These are phyloP conservation scores for Gaeumannomyces tritici DNA, from an alignment of 2,329 filamentous ascomycete species.

Conservation along the genomic window DNA sequence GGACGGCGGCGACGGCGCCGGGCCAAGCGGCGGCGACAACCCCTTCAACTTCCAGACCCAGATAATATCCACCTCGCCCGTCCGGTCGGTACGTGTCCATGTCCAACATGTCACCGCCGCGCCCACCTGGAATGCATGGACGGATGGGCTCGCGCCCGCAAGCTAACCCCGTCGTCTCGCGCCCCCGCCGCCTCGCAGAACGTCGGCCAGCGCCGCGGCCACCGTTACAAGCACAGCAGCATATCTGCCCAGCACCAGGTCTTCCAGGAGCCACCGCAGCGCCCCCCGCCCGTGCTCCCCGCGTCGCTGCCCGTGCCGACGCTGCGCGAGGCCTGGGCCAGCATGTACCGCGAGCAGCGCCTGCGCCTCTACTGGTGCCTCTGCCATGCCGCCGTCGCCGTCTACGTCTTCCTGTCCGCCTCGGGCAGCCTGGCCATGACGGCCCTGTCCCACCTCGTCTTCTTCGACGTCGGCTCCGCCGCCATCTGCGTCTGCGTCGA, in stretches of 20 bases:
- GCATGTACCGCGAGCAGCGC: slow-evolving; percentile 83
- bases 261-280: slow-evolving; percentile 81
- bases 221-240: slow-evolving; percentile 96
- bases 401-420: slow-evolving; percentile 76
- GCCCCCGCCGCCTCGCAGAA: slow-evolving; percentile 43
- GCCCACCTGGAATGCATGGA: neutral
- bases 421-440: slow-evolving; percentile 84
- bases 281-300: slow-evolving; percentile 79
- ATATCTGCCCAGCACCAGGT: slow-evolving; percentile 85
- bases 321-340: slow-evolving; percentile 74
- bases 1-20: slow-evolving; percentile 11
- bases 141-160: too few species aligned
- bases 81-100: slow-evolving; percentile 58
- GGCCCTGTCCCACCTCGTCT: slow-evolving; percentile 82
- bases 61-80: slow-evolving; percentile 61
- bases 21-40: slow-evolving; percentile 31
- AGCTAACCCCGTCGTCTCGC: slow-evolving; percentile 1
- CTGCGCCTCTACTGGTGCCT: slow-evolving; percentile 79
- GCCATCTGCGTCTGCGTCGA: slow-evolving; percentile 88
- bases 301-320: slow-evolving; percentile 90
- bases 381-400: slow-evolving; percentile 75
- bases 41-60: slow-evolving; percentile 95
- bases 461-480: slow-evolving; percentile 91
- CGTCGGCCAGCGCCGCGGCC: slow-evolving; percentile 82
- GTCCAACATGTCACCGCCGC: neutral